A percentile compares a stretch with the other conserved stretches of the same genome.
Evolutionary conservation across 2,329 filamentous ascomycete species (phyloP).

Genomic region (Cercospora nicotianae): DNA sequence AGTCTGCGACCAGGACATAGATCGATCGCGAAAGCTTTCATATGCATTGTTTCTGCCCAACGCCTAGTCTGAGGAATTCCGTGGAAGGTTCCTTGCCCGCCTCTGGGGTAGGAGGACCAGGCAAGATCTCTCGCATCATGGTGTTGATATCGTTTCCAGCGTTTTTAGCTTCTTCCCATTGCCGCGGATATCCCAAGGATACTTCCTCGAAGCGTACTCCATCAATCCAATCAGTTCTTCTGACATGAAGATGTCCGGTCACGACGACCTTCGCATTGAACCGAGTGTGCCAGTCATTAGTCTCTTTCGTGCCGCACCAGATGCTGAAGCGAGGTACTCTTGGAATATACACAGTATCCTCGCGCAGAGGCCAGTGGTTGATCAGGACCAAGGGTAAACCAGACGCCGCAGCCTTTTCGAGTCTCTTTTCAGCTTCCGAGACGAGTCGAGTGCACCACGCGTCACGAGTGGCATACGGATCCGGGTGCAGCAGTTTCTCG

Average conservation of each 20-base stretch:
- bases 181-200: constrained; percentile 49
- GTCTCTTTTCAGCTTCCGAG: constrained; percentile 43
- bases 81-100: constrained; percentile 33
- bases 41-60: constrained; percentile 12
- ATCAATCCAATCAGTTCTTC: constrained; percentile 50
- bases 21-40: neutral
- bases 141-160: constrained; percentile 48
- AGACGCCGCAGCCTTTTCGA: constrained; percentile 37
- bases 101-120: constrained; percentile 41
- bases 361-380: constrained; percentile 50
- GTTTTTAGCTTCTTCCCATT: constrained; percentile 48
- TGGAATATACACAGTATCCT: constrained; percentile 47
- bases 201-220: constrained; percentile 50
- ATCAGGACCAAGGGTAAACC: constrained; percentile 44
- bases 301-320: constrained; percentile 52
- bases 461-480: constrained; percentile 47
- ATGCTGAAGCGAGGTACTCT: constrained; percentile 47
- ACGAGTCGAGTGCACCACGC: constrained; percentile 49
- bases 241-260: constrained; percentile 49
- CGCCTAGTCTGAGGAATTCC: constrained; percentile 26
- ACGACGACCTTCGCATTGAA: constrained; percentile 51
- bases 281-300: constrained; percentile 48
- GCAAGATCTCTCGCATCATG: constrained; percentile 48
- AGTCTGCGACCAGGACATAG: neutral
- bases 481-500: constrained; percentile 48